phyloP scores from a whole-genome alignment of 2,329 filamentous ascomycete genomes.

The Diaporthe capsici region DNA sequence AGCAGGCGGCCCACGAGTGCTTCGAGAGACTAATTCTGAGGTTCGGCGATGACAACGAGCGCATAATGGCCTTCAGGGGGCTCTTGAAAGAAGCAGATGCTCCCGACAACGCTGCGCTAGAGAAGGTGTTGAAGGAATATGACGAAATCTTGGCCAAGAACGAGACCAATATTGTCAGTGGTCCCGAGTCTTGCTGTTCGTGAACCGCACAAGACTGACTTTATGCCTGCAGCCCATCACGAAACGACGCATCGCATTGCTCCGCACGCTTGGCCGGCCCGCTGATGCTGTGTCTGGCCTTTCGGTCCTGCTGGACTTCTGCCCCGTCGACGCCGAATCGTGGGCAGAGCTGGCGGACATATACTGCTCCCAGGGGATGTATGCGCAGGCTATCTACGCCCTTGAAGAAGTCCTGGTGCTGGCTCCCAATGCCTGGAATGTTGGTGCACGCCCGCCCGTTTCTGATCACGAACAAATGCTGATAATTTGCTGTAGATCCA shows the following conservation, averaged over 20 bases:
- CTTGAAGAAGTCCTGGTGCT: conserved; percentile 92
- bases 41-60: conserved; percentile 88
- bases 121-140: conserved; percentile 82
- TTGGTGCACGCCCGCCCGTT: conserved; percentile 58
- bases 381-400: conserved; percentile 86
- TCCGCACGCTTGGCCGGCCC: conserved; percentile 79
- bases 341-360: conserved; percentile 94
- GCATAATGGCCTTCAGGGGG: conserved; percentile 85
- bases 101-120: conserved; percentile 73
- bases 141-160: conserved; percentile 80
- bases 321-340: conserved; percentile 90
- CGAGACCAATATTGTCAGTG: conserved; percentile 82
- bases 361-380: conserved; percentile 84
- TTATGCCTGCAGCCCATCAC: conserved; percentile 75
- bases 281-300: conserved; percentile 82
- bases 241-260: conserved; percentile 86
- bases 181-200: background rate
- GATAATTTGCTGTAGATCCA: conserved; percentile 73
- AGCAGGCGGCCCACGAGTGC: conserved; percentile 80
- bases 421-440: conserved; percentile 95
- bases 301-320: conserved; percentile 82
- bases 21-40: conserved; percentile 82
- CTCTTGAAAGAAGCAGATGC: conserved; percentile 89
- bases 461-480: conserved; percentile 46
- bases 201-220: conserved; percentile 49